Evolutionary conservation across 2,329 filamentous ascomycete genomes (phyloP).

Genomic region (Pyricularia sp.): DNA sequence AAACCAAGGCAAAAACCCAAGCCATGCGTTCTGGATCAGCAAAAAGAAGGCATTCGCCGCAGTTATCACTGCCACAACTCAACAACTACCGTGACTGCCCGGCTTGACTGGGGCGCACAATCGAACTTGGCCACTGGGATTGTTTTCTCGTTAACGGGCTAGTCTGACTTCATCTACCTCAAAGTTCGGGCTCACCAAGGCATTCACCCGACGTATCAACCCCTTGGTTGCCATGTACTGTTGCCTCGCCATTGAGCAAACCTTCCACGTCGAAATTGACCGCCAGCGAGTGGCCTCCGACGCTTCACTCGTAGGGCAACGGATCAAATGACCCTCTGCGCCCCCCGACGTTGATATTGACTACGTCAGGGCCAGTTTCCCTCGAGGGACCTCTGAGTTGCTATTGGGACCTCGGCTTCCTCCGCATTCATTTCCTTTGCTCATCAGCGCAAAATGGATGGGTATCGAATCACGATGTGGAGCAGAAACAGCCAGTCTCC

Average conservation of each 20-base stretch:
- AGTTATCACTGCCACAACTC: neutral
- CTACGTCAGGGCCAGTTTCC: neutral
- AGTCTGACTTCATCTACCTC: neutral
- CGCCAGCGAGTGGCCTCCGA: neutral
- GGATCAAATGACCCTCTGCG: neutral
- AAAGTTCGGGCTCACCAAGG: neutral
- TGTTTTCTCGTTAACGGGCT: neutral
- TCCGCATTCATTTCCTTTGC: neutral
- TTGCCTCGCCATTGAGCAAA: neutral
- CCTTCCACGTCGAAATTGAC: neutral
- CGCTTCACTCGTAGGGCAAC: neutral
- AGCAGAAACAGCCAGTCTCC: neutral
- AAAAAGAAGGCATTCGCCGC: neutral
- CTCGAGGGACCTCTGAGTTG: neutral
- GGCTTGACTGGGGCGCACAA: neutral
- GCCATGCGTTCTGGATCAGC: neutral
- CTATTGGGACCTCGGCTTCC: neutral
- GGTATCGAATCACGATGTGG: neutral
- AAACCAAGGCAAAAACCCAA: neutral
- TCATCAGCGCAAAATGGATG: neutral
- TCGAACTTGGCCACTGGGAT: neutral
- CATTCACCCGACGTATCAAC: neutral
- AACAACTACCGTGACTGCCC: neutral
- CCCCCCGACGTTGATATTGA: neutral
- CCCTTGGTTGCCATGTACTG: neutral